Evolutionary conservation across 2,329 filamentous ascomycete species (phyloP), one percentile per base, ranked within the genome.

Genomic region (Diaporthe citri): DNA sequence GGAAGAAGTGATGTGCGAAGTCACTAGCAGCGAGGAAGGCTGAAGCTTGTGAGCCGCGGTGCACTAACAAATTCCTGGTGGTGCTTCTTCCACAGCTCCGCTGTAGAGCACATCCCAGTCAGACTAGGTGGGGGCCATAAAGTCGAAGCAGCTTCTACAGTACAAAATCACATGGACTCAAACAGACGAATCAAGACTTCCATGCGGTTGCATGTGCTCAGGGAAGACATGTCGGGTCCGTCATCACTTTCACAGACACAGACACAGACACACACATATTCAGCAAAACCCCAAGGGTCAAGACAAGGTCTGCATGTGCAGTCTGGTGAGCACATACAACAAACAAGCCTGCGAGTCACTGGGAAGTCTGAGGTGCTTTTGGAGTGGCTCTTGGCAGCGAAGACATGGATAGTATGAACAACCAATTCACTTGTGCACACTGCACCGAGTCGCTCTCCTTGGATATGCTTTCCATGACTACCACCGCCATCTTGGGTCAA

Each of bases 1-100:
- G 31, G 55, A 13, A 34, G 31, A 36, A 4, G 4, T 20, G 56
- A n/a, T 59, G 25, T 57, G 39, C 12, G 13, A 28, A 9, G 46
- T 17, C 48, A 41, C 34, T 20, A 28, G 64, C 48, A 39, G n/a
- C 17, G 8, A 25, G 25, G 48, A 20, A 28, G 48, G 64, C 48
- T 55, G 46, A 31, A 55, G 64, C 64, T 67, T 55, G 64, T 52
- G 64, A 69, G 48, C 48, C 4, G 64, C 31, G 12, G 31, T 28
- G 48, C 64, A 69, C 64, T 69, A 69, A 69, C 64, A 69, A 69
- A 69, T 69, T 69, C 64, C 48, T 69, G 34, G 64, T 13, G 13
- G 22, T 34, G 31, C 46, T 25, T 22, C 46, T 25, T 22, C 22
- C 31, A 25, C 62, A 15, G 13, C 10, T 28, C 25, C 52, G 20